phyloP scores from a whole-genome alignment of 768 basidiomycete species.

The Tricholoma saponaceum region DNA sequence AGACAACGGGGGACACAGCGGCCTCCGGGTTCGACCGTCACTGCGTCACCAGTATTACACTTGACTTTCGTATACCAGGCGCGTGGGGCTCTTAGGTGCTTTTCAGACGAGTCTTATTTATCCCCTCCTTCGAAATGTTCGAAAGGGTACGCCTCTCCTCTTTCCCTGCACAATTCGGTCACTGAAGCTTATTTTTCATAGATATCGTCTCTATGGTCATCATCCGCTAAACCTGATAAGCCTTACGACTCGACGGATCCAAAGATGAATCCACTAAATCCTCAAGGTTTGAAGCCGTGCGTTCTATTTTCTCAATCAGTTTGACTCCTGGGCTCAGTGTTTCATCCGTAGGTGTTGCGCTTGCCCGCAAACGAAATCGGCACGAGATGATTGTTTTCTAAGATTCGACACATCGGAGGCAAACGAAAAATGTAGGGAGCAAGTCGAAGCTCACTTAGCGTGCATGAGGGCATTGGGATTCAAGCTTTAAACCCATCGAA shows the following conservation, averaged over 20 bases:
- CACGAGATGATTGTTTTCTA: constrained; percentile 94
- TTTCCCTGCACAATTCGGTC: not conserved
- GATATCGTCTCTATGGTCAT: constrained; percentile 58
- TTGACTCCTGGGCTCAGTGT: not conserved
- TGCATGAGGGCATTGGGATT: constrained; percentile 94
- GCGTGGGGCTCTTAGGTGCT: not conserved
- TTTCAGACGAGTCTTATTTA: not conserved
- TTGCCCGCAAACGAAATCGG: constrained; percentile 88
- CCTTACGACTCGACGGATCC: constrained; percentile 73
- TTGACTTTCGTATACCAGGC: no score
- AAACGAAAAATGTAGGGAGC: constrained; percentile 73
- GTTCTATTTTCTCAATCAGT: constrained; percentile 23
- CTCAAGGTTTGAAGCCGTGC: constrained; percentile 92
- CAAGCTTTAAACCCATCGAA: constrained; percentile 48
- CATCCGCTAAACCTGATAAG: constrained; percentile 25
- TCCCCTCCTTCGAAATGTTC: constrained; percentile 29
- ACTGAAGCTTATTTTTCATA: constrained; percentile 14
- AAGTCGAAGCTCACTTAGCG: constrained; percentile 75
- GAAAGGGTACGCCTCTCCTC: constrained; percentile 28
- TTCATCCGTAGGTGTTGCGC: constrained; percentile 79
- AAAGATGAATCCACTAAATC: constrained; percentile 86
- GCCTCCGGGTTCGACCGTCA: no score
- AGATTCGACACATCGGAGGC: constrained; percentile 61
- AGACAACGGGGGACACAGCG: no score
- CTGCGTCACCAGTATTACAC: no score